Base-by-base conservation (phyloP, 2,329 filamentous ascomycete species). In the Gnomoniopsis smithogilvyi region DNA sequence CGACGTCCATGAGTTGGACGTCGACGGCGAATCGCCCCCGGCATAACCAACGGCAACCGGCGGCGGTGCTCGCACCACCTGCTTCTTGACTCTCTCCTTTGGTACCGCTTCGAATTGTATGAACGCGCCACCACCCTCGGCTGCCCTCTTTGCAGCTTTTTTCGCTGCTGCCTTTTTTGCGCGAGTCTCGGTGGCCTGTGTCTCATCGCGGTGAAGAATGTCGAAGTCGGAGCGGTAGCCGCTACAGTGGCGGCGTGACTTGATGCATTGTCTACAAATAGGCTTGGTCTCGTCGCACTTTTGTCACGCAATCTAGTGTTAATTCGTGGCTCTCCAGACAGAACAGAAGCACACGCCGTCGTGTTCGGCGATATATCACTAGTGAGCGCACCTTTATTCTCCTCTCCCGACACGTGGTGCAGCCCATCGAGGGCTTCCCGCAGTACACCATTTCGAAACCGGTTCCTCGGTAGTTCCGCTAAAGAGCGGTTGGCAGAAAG, bases 201-300 rank as follows among this genome's bases (percentile, higher is more conserved):
- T 90, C 73, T 90, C 87, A 69, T 90, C 88, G 57, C 88, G 84
- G 65, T 90, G 89, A 55, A 91, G 82, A 19, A 90, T 74, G 65
- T 90, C 88, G 64, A 90, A 88, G 64, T 89, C 86, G 67, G 89
- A 84, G 67, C 85, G 85, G 72, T 89, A 89, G 46, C 86, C 86
- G 3, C 85, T 85, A 67, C 86, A 89, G 63, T 81, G 76, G 36
- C 85, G 80, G 59, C 82, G 78, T 38, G 85, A 87, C 66, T 87
- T 88, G 63, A 78, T 74, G 66, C 86, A 89, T 67, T 88, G 85
- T 38, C 80, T 81, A 70, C 86, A 89, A 3, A 81, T 83, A 11
- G 86, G 86, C 62, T 84, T 87, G 36, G 79, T 83, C 70, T 89
- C 86, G 69, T 89, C 86, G 70, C 86, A 89, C 86, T 89, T 65